A percentile compares a stretch with the other conserved stretches of the same genome.
Conservation (phyloP, 1,284 basidiomycete genomes). For the Cryptococcus jaspeensis region DNA sequence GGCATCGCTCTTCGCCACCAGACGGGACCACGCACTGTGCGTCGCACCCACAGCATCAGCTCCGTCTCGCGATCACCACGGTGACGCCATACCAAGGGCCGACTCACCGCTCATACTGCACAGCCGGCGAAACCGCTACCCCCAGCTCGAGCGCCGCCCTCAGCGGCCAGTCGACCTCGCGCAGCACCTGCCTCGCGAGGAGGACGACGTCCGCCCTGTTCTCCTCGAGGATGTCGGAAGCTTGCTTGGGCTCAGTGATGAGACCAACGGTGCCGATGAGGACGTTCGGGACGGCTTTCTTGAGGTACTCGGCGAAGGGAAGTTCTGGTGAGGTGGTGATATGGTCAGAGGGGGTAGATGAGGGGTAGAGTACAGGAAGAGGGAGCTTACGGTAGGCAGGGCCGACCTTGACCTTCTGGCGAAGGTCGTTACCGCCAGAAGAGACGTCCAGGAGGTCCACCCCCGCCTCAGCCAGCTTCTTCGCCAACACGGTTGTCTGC, state of each 20-base stretch:
- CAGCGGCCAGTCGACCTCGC: constrained; percentile 51
- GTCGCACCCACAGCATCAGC: too few relatives aligned
- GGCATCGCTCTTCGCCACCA: too few relatives aligned
- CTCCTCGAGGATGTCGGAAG: constrained; percentile 64
- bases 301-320: constrained; percentile 67
- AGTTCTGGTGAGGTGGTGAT: constrained; percentile 54
- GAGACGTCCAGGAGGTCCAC: constrained; percentile 72
- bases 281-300: constrained; percentile 61
- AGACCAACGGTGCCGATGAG: constrained; percentile 68
- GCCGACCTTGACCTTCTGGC: constrained; percentile 59
- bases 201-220: constrained; percentile 69
- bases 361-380: not conserved
- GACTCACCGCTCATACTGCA: constrained; percentile 45
- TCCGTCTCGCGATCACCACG: too few relatives aligned
- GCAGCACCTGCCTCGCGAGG: constrained; percentile 61
- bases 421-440: constrained; percentile 65
- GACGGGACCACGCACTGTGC: too few relatives aligned
- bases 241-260: constrained; percentile 65
- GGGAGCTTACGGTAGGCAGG: constrained; percentile 64
- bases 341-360: not conserved
- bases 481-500: constrained; percentile 64
- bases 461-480: constrained; percentile 61
- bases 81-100: too few relatives aligned
- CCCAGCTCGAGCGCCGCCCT: constrained; percentile 44
- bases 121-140: constrained; percentile 45